A percentile compares a stretch with the other conserved stretches of the same genome.
Conservation (phyloP, 2,329 filamentous ascomycete genomes). For the Stagonosporopsis vannaccii region DNA sequence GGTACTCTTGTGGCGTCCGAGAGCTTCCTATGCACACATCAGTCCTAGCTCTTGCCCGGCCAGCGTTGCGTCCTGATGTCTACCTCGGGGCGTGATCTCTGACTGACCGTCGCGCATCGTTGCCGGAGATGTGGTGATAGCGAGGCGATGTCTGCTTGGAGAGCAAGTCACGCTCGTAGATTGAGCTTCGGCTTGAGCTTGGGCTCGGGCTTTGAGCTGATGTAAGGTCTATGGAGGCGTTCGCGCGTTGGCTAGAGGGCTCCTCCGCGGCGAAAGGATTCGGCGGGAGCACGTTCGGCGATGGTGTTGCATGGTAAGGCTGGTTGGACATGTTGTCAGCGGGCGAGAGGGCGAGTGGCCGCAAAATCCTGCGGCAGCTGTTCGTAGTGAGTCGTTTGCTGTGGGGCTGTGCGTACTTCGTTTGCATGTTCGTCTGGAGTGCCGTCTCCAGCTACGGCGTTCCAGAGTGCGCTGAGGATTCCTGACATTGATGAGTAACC, state of each 20-base stretch:
- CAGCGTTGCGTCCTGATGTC: not conserved
- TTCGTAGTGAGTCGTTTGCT: not conserved
- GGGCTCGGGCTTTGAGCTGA: not conserved
- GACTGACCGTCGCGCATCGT: slow-evolving; percentile 11
- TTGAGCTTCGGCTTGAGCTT: not conserved
- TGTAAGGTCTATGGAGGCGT: not conserved
- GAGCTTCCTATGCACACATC: slow-evolving; percentile 15
- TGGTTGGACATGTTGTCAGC: slow-evolving; percentile 31
- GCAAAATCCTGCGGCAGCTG: not conserved
- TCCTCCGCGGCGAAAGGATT: not conserved
- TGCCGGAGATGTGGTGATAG: not conserved
- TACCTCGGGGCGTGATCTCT: not conserved
- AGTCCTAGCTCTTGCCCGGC: slow-evolving; percentile 13
- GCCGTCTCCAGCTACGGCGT: not conserved
- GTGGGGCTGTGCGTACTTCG: slow-evolving; percentile 16
- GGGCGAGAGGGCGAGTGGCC: not conserved
- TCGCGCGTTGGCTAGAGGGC: not conserved
- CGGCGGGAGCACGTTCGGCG: not conserved
- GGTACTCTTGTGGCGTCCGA: slow-evolving; percentile 29
- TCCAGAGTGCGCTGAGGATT: not conserved
- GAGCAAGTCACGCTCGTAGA: not conserved
- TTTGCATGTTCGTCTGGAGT: slow-evolving; percentile 4
- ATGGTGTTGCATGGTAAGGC: slow-evolving; percentile 28
- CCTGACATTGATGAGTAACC: not conserved
- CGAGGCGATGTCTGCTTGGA: not conserved